Conservation (phyloP, 345 rosid species). For the Garcia nutans region DNA sequence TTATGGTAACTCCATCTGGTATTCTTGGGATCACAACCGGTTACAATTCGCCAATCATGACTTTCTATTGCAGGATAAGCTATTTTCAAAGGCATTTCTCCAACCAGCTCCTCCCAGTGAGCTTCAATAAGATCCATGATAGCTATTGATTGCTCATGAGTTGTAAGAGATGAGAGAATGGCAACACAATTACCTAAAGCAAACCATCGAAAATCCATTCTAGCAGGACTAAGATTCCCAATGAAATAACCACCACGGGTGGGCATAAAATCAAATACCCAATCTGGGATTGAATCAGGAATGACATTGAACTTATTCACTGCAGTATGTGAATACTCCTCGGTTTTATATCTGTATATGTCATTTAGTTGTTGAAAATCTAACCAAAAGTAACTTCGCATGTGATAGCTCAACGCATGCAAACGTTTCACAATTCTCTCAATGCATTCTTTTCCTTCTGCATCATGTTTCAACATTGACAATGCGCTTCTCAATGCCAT, state of each 20-base stretch:
- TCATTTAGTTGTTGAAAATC: slow-evolving; percentile 39
- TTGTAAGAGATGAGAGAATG: slow-evolving; percentile 36
- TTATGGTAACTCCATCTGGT: slow-evolving; percentile 43
- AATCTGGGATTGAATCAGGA: slow-evolving; percentile 40
- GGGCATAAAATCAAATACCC: slow-evolving; percentile 42
- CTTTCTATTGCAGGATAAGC: slow-evolving; percentile 37
- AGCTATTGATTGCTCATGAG: slow-evolving; percentile 34
- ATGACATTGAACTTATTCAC: slow-evolving; percentile 41
- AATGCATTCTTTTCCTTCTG: slow-evolving; percentile 35
- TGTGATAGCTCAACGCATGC: slow-evolving; percentile 37
- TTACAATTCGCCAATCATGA: slow-evolving; percentile 36
- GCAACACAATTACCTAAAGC: slow-evolving; percentile 39
- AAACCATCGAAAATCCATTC: slow-evolving; percentile 40
- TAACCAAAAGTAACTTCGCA: slow-evolving; percentile 37
- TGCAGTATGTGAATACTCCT: slow-evolving; percentile 41
- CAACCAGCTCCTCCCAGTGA: slow-evolving; percentile 39
- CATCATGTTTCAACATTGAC: slow-evolving; percentile 62
- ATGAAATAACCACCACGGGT: slow-evolving; percentile 38
- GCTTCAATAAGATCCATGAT: slow-evolving; percentile 38
- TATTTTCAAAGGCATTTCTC: slow-evolving; percentile 41
- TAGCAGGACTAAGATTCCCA: slow-evolving; percentile 40
- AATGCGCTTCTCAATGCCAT: slow-evolving; percentile 68
- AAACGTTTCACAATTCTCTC: slow-evolving; percentile 36
- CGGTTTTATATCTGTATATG: slow-evolving; percentile 38
- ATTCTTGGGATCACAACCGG: slow-evolving; percentile 43